Base-by-base conservation (phyloP, 257 asterid genomes). In the Knoxia roxburghii region DNA sequence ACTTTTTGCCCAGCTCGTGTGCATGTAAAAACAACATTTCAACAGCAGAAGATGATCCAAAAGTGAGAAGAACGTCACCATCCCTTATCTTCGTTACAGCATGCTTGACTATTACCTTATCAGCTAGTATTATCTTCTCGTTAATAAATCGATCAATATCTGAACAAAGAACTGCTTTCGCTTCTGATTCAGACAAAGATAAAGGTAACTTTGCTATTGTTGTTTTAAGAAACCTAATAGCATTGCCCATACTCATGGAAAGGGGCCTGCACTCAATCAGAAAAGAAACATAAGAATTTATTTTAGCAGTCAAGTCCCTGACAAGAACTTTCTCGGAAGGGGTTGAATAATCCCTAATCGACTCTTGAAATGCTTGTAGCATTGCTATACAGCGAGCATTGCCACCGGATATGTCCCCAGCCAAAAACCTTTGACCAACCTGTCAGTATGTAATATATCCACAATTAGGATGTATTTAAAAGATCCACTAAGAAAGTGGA, bases 321-420 rank as follows among this genome's bases (percentile, higher is more conserved):
- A 85, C 85, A n/a, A 91, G 85, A 61, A 87, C 69, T 75, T 87
- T 85, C 72, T 81, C 86, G 30, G 87, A 87, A 68, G 96, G 98
- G 30, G 95, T 87, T 7, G 88, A 74, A 77, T 91, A 89, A 75
- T 89, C 94, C 60, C 74, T 81, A 50, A 91, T 87, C 5, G 91
- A 80, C 76, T 91, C 95, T 77, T 82, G 91, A 77, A 91, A 82
- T 23, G 95, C 94, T 81, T 85, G 86, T 65, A 91, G 98, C 98
- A 91, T 91, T 20, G 95, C 96, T 69, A 89, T 80, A 74, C 98
- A 91, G 20, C 95, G 95, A 50, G 98, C 90, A 82, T 91, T 91
- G 68, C 98, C 96, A 69, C 95, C 98, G 65, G 90, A 83, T 63
- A 89, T 91, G 75, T 85, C 95, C 65, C 96, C 98, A 74, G 94